phyloP scores from a whole-genome alignment of 2,329 filamentous ascomycete species.

The Geoglossum cookeanum region DNA sequence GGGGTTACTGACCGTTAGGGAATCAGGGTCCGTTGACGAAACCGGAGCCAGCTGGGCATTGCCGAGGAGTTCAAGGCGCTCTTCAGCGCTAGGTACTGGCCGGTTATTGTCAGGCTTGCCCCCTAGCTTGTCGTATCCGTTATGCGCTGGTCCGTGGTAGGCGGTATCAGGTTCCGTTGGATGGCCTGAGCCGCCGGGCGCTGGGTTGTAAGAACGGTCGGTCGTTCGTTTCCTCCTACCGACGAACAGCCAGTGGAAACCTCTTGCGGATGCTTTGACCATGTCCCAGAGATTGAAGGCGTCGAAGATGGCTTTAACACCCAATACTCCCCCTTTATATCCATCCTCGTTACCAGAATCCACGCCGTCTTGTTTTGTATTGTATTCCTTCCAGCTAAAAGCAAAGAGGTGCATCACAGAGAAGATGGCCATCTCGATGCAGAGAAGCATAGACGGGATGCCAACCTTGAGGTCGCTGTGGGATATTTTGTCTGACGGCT shows the following conservation, averaged over 20 bases:
- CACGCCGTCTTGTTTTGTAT: background rate
- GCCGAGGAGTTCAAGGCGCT: background rate
- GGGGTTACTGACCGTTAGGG: background rate
- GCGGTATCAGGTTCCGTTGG: background rate
- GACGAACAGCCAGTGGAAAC: constrained; percentile 63
- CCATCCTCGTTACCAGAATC: constrained; percentile 12
- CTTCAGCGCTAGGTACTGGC: background rate
- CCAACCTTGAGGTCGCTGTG: constrained; percentile 65
- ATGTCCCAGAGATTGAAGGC: constrained; percentile 71
- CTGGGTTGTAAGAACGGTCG: background rate
- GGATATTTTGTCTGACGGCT: constrained; percentile 40
- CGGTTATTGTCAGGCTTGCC: background rate
- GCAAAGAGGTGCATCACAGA: constrained; percentile 63
- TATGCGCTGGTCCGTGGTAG: background rate
- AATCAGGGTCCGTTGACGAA: background rate
- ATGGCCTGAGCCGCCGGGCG: background rate
- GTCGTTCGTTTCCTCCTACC: constrained; percentile 27
- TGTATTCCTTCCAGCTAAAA: constrained; percentile 58
- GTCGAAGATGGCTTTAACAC: constrained; percentile 45
- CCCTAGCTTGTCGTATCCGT: background rate
- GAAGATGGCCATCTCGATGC: constrained; percentile 72
- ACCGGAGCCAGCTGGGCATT: background rate
- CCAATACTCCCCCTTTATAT: constrained; percentile 41
- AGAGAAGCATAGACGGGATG: constrained; percentile 58
- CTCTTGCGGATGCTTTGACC: constrained; percentile 57